Base-by-base conservation (phyloP, 352 stramenopile species). In the Globisporangium viniferum region DNA sequence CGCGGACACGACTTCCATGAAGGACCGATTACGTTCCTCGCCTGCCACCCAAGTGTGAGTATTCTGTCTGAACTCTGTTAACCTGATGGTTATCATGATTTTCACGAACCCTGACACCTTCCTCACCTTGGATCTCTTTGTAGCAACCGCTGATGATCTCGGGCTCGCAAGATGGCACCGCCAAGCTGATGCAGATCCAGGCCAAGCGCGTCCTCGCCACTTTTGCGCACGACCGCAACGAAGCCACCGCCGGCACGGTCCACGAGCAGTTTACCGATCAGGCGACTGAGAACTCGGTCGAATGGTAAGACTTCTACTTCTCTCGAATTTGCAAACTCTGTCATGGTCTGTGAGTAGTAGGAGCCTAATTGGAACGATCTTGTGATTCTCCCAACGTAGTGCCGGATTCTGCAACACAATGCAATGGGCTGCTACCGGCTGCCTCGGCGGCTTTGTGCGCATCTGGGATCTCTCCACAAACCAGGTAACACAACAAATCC, bases 351-450 rank as follows among this genome's bases (percentile, higher is more conserved):
- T 51, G 44, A 22, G 44, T 35, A 10, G 4, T 35, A 10, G 4
- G 51, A 56, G 51, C 3, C 14, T 60, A 29, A 20, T 27, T 20
- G 14, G 29, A 44, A n/a, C 20, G 22, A 10, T 29, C 14, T 22
- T 54, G 4, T 29, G 1, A 51, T 18, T 33, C 14, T 58, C 8
- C 57, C 62, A 53, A 3, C 66, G 7, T 58, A 96, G 94, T 22
- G 96, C 98, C 18, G 95, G 93, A 22, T 99, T 99, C 73, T 98
- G 82, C 69, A 89, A 86, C 63, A 94, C 92, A 51, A 93, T 96
- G 80, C 97, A 98, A 70, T 99, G 97, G 97, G 93, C 86, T 46
- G 96, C 97, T 22, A 99, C 97, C 1, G 97, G 92, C 31, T 97
- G 95, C 39, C 91, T 98, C 2, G 96, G 98, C 66, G 96, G 97